phyloP scores from a whole-genome alignment of 1,139 yeast species.

The Candida sojae region DNA sequence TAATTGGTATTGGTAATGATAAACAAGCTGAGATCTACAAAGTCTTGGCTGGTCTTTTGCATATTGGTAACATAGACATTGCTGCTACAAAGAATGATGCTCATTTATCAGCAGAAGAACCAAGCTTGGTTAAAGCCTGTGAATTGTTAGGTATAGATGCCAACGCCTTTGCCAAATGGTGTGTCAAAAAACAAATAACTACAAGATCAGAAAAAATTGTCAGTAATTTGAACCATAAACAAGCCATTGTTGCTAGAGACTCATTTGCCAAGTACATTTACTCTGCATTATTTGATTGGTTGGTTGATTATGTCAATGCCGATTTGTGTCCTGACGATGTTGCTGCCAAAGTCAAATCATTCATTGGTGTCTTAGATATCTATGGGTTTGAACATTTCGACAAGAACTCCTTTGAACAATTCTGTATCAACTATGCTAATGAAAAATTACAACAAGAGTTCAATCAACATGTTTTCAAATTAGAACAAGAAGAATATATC shows the following conservation, averaged over 20 bases:
- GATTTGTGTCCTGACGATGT: constrained; percentile 81
- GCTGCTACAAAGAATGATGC: constrained; percentile 88
- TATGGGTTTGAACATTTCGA: constrained; percentile 97
- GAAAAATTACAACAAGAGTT: constrained; percentile 97
- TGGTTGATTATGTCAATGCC: constrained; percentile 77
- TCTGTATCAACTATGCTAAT: constrained; percentile 96
- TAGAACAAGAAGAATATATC: constrained; percentile 94
- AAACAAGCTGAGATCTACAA: constrained; percentile 73
- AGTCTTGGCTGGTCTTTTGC: constrained; percentile 85
- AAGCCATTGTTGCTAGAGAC: constrained; percentile 91
- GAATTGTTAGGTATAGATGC: constrained; percentile 84
- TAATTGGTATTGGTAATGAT: constrained; percentile 70
- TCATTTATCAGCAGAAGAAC: constrained; percentile 80
- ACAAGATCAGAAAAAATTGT: constrained; percentile 93
- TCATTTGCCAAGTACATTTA: constrained; percentile 94
- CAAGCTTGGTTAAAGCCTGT: constrained; percentile 80
- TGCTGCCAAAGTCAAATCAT: constrained; percentile 58
- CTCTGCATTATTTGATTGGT: constrained; percentile 93
- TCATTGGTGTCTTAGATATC: constrained; percentile 96
- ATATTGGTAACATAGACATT: constrained; percentile 90
- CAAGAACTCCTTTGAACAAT: constrained; percentile 92
- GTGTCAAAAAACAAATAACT: constrained; percentile 85
- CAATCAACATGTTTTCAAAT: constrained; percentile 94
- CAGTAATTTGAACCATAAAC: constrained; percentile 78
- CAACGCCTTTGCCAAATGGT: constrained; percentile 80